These are phyloP conservation scores for Cladobotryum mycophilum DNA, from an alignment of 2,329 filamentous ascomycete genomes.

Conservation along the genomic window DNA sequence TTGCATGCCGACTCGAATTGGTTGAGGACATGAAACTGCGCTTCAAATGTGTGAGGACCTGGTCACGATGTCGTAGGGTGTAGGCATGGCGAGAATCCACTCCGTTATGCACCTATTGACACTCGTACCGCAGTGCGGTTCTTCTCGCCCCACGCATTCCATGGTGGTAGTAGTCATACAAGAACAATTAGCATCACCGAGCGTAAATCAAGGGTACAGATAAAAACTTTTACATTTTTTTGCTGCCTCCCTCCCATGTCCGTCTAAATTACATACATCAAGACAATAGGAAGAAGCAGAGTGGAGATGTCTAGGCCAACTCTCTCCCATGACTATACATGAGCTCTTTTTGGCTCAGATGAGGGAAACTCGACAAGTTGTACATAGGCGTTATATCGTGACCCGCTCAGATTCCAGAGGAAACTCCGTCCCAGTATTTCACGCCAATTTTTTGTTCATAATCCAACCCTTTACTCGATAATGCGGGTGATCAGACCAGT, in stretches of 20 bases:
- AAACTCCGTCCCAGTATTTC: slow-evolving; percentile 8
- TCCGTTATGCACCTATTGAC: too few relatives aligned
- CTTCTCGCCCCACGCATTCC: too few relatives aligned
- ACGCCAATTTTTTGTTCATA: slow-evolving; percentile 9
- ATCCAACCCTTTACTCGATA: slow-evolving; percentile 40
- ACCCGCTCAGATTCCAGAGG: background rate
- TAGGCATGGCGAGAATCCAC: too few relatives aligned
- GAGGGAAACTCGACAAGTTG: slow-evolving; percentile 12
- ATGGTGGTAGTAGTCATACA: too few relatives aligned
- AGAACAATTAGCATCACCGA: background rate
- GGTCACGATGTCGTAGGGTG: too few relatives aligned
- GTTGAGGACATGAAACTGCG: too few relatives aligned
- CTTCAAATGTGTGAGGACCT: too few relatives aligned
- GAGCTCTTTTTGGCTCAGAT: slow-evolving; percentile 25
- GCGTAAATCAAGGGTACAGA: background rate
- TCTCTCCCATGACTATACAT: slow-evolving; percentile 31
- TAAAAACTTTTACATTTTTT: slow-evolving; percentile 7
- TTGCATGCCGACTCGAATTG: too few relatives aligned
- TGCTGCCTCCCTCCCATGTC: slow-evolving; percentile 10
- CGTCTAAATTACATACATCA: slow-evolving; percentile 30
- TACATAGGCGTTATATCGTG: background rate
- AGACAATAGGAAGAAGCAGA: slow-evolving; percentile 36
- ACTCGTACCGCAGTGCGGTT: too few relatives aligned
- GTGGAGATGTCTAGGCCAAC: slow-evolving; percentile 33
- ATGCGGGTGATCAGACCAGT: slow-evolving; percentile 78